These are phyloP conservation scores for Bonia amplexicaulis DNA, from an alignment of 176 grass and related monocot genomes.

Conservation along the genomic window DNA sequence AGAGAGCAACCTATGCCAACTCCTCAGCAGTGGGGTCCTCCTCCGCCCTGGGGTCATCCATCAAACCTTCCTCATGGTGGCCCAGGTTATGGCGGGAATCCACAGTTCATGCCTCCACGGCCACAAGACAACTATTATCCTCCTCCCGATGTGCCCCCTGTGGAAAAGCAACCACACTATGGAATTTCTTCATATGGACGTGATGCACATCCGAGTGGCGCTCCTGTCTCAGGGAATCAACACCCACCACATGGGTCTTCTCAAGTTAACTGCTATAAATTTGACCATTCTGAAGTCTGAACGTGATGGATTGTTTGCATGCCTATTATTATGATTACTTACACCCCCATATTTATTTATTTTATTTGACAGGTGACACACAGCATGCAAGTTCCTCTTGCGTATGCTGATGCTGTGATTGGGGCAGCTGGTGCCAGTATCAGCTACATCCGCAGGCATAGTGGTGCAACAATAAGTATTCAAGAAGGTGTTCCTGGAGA, in stretches of 20 bases:
- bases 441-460: constrained; percentile 88
- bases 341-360: not conserved
- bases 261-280: constrained; percentile 53
- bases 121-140: too few species aligned
- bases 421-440: constrained; percentile 85
- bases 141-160: too few species aligned
- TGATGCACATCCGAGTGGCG: constrained; percentile 37
- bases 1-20: too few species aligned
- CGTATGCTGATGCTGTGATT: constrained; percentile 95
- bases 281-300: not conserved
- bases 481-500: constrained; percentile 93
- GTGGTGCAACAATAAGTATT: constrained; percentile 94
- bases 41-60: too few species aligned
- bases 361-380: constrained; percentile 57
- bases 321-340: not conserved
- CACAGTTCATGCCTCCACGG: too few species aligned
- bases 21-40: too few species aligned
- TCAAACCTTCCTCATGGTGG: too few species aligned
- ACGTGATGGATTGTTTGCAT: constrained; percentile 6
- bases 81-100: too few species aligned
- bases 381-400: constrained; percentile 92
- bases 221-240: constrained; percentile 31
- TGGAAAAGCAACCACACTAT: too few species aligned
- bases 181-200: constrained; percentile 77
- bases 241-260: too few species aligned